Evolutionary conservation across 805 yeast genomes (phyloP).

Genomic region (Nakazawaea sp.): DNA sequence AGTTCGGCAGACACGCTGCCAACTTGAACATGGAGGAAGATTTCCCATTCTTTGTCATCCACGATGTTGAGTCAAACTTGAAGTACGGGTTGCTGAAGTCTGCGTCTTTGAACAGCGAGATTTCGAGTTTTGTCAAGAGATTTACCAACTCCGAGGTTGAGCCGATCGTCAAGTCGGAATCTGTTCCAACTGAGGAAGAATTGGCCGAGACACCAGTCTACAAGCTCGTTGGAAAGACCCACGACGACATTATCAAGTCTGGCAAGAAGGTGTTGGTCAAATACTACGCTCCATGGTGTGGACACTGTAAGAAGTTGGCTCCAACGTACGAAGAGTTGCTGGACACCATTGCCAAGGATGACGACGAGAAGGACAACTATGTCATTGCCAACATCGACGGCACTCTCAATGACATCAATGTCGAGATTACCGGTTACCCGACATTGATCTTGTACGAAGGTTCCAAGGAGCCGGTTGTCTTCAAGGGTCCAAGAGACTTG

Average conservation of each 20-base stretch:
- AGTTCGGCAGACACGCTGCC: conserved; percentile 81
- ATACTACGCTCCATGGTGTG: conserved; percentile 98
- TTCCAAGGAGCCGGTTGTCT: conserved; percentile 60
- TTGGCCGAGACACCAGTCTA: conserved; percentile 52
- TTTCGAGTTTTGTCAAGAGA: conserved; percentile 56
- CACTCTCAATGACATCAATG: conserved; percentile 75
- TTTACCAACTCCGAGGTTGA: conserved; percentile 52
- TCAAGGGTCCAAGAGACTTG: conserved; percentile 65
- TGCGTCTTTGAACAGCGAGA: conserved; percentile 39
- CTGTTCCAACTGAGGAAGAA: conserved; percentile 70
- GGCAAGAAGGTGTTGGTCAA: conserved; percentile 73
- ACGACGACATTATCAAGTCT: conserved; percentile 54
- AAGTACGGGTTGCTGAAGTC: conserved; percentile 76
- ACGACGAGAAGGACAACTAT: conserved; percentile 44
- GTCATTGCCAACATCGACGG: conserved; percentile 85
- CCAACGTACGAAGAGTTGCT: conserved; percentile 89
- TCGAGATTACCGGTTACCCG: conserved; percentile 85
- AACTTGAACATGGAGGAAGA: conserved; percentile 76
- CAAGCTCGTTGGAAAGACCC: conserved; percentile 69
- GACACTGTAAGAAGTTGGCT: conserved; percentile 89
- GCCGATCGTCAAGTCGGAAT: conserved; percentile 68
- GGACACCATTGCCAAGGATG: conserved; percentile 48
- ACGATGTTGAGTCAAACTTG: conserved; percentile 57
- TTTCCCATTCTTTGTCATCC: conserved; percentile 89
- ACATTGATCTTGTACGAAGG: conserved; percentile 90